A percentile compares a stretch with the other conserved stretches of the same genome.
These are phyloP conservation scores for Phytophthora litchii DNA, from an alignment of 352 stramenopile genomes.

Conservation along the genomic window DNA sequence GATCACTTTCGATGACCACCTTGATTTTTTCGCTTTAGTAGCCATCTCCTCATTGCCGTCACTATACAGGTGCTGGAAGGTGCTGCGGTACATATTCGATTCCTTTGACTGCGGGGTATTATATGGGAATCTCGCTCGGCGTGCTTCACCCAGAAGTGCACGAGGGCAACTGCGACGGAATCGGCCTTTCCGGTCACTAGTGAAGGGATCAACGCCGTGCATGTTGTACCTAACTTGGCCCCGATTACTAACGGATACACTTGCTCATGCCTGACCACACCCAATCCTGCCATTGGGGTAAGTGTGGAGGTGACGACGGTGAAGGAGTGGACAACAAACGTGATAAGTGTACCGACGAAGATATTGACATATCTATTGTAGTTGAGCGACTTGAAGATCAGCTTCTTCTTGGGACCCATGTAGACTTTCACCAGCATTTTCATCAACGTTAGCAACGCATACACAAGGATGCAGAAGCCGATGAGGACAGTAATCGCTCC, in stretches of 20 bases:
- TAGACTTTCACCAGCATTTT: conserved; percentile 71
- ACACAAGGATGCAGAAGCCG: conserved; percentile 54
- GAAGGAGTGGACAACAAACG: conserved; percentile 89
- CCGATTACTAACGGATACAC: conserved; percentile 92
- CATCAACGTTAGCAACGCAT: conserved; percentile 49
- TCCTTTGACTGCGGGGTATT: conserved; percentile 99
- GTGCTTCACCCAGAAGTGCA: conserved; percentile 92
- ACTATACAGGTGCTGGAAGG: conserved; percentile 93
- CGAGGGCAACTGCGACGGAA: conserved; percentile 82
- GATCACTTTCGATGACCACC: too few species aligned
- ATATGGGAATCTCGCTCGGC: conserved; percentile 96
- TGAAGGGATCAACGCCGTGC: conserved; percentile 79
- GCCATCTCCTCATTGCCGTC: too few species aligned
- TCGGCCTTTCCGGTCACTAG: conserved; percentile 75
- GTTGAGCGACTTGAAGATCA: conserved; percentile 89
- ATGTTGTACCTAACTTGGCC: conserved; percentile 92
- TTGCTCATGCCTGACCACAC: conserved; percentile 86
- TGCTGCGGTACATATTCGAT: conserved; percentile 94
- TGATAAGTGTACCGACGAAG: conserved; percentile 81
- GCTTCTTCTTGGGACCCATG: conserved; percentile 76
- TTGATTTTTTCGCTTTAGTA: too few species aligned
- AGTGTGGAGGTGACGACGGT: conserved; percentile 90
- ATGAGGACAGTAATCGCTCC: conserved; percentile 54
- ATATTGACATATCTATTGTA: conserved; percentile 92
- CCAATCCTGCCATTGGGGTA: conserved; percentile 89